Base-by-base conservation (phyloP, 192 early-diverging fungal genomes). In the Globomyces pollinis-pini region DNA sequence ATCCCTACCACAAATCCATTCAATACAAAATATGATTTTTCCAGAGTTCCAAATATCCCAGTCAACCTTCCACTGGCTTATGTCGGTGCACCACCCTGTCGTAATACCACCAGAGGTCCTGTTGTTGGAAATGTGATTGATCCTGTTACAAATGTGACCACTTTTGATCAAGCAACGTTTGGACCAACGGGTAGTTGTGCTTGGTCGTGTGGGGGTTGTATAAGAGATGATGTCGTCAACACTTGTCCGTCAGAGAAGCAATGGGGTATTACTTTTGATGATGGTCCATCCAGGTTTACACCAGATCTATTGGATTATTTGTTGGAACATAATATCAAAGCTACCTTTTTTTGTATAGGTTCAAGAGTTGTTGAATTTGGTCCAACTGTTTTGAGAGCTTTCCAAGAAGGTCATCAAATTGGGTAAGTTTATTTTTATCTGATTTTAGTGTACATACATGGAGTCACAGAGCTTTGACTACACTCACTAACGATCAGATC, bases 311-410 rank as follows among this genome's bases (percentile, higher is more conserved):
- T 88, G 6, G 78, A 84, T 59, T 50, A 63, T 2, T 67, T 88
- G 2, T 63, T 76, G n/a, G 30, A 65, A 29, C 59, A 71, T 13
- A 59, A 75, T 38, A 60, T 86, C 33, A 84, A 83, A 61, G 86
- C 73, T 0, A 86, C 86, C 0, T 88, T 88, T 64, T 86, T 76
- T 57, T 76, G 88, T 21, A 71, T 80, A 33, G 86, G 86, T 5
- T 51, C 66, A 20, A 60, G 74, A 44, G 66, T 79, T 26, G 64
- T 78, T 42, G 38, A 67, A 24, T 58, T 69, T 28, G 70, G 70
- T 0, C 71, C 77, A 9, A 56, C 76, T 36, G 38, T 88, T 15
- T 67, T 59, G 15, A 66, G 71, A 18, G 71, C 74, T 5, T 70
- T 72, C 59, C 53, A 70, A 4, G 67, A 34, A 2, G 86, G 86